These are phyloP conservation scores for Jatropha curcas DNA, from an alignment of 345 rosid genomes.

Conservation along the genomic window DNA sequence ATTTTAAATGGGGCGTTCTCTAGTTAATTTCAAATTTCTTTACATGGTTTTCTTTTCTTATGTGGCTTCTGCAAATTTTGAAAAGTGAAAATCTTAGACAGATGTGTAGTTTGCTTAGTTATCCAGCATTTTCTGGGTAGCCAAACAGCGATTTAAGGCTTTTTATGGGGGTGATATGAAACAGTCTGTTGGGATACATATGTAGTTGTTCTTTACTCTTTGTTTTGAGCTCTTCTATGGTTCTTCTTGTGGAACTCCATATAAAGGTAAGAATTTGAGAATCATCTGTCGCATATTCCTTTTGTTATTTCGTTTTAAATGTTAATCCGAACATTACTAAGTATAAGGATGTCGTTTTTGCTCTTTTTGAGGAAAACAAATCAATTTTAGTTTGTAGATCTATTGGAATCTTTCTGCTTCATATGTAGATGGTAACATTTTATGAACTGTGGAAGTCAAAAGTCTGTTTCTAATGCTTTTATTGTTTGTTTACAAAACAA, in stretches of 20 bases:
- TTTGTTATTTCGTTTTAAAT: background rate
- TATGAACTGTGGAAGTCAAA: background rate
- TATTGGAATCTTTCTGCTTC: background rate
- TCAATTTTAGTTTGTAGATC: slow-evolving; percentile 5
- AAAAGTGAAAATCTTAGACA: background rate
- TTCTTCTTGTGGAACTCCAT: slow-evolving; percentile 20
- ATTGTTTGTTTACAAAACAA: background rate
- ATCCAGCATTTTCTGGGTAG: slow-evolving; percentile 1
- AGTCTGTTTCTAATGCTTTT: background rate
- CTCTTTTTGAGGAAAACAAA: background rate
- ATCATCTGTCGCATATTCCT: slow-evolving; percentile 14
- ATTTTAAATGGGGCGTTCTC: background rate
- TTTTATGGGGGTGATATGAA: slow-evolving; percentile 6
- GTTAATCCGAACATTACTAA: background rate
- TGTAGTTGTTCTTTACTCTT: slow-evolving; percentile 7
- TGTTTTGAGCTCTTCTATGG: slow-evolving; percentile 5
- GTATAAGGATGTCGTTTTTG: background rate
- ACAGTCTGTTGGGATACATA: background rate
- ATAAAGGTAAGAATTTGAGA: slow-evolving; percentile 27
- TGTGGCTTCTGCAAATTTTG: background rate
- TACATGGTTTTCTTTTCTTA: slow-evolving; percentile 9
- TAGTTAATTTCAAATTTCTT: background rate
- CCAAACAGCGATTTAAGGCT: background rate
- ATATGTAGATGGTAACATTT: background rate
- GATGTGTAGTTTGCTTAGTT: background rate